Conservation (phyloP, 768 basidiomycete species). For the Dentipellis fragilis region DNA sequence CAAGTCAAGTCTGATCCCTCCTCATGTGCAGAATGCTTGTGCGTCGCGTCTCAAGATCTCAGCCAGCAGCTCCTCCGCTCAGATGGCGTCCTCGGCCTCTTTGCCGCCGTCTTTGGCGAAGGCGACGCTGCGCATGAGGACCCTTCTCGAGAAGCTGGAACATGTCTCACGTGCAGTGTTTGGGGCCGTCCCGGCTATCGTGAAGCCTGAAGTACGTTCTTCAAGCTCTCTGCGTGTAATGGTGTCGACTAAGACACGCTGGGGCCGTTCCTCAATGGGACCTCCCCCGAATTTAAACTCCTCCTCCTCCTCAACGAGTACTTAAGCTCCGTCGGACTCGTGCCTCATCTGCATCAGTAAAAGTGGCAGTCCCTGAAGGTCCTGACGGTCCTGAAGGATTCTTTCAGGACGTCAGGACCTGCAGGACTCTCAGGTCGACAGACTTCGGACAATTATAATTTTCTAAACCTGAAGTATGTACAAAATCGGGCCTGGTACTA, state of each 20-base stretch:
- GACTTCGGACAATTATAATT: no score
- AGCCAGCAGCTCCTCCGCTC: constrained; percentile 62
- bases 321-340: no score
- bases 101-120: constrained; percentile 59
- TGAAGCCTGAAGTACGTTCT: constrained; percentile 38
- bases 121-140: constrained; percentile 39
- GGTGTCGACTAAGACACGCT: neutral
- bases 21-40: constrained; percentile 50
- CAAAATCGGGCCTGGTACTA: no score
- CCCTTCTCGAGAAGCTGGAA: constrained; percentile 62
- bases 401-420: no score
- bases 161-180: constrained; percentile 60
- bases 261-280: no score
- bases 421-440: no score
- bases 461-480: no score
- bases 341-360: no score
- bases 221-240: constrained; percentile 1
- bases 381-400: no score
- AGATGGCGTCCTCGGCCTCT: constrained; percentile 61
- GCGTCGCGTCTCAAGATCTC: constrained; percentile 52
- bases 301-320: no score
- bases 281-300: no score
- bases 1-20: constrained; percentile 30
- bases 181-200: constrained; percentile 46
- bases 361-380: no score